Conservation (phyloP, 169 alveolate species). For the Babesia divergens region DNA sequence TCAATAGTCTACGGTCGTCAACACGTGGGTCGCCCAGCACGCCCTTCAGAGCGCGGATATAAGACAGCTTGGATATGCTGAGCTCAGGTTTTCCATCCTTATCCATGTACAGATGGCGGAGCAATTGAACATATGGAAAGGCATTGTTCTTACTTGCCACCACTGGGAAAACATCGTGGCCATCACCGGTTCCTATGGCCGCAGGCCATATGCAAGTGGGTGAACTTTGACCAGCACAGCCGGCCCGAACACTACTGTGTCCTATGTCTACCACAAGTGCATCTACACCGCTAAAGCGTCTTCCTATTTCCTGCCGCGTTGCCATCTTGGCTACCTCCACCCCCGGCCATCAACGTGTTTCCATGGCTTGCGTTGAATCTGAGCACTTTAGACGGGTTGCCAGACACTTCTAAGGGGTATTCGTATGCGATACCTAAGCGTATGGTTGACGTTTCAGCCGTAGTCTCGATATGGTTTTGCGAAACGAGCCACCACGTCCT, state of each 20-base stretch:
- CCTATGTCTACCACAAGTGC: conserved; percentile 32
- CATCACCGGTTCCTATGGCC: conserved; percentile 31
- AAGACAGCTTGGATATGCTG: background rate
- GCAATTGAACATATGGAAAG: background rate
- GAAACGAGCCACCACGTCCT: no score
- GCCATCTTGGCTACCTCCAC: background rate
- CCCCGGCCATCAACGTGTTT: no score
- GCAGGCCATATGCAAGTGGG: conserved; percentile 42
- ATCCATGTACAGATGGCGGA: background rate
- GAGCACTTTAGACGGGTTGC: no score
- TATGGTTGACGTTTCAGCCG: no score
- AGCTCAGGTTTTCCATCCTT: background rate
- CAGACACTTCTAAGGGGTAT: no score
- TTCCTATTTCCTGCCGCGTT: background rate
- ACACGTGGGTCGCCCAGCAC: conserved; percentile 14
- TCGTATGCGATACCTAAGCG: no score
- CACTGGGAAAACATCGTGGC: conserved; percentile 46
- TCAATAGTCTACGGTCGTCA: conserved; percentile 10
- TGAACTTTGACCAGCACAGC: conserved; percentile 20
- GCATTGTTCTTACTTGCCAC: background rate
- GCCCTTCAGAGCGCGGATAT: conserved; percentile 31
- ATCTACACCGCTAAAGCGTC: background rate
- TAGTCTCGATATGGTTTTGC: no score
- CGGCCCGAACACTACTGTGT: conserved; percentile 16
- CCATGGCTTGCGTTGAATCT: no score